Base-by-base conservation (phyloP, 768 basidiomycete species). In the Agaricus subrufescens region DNA sequence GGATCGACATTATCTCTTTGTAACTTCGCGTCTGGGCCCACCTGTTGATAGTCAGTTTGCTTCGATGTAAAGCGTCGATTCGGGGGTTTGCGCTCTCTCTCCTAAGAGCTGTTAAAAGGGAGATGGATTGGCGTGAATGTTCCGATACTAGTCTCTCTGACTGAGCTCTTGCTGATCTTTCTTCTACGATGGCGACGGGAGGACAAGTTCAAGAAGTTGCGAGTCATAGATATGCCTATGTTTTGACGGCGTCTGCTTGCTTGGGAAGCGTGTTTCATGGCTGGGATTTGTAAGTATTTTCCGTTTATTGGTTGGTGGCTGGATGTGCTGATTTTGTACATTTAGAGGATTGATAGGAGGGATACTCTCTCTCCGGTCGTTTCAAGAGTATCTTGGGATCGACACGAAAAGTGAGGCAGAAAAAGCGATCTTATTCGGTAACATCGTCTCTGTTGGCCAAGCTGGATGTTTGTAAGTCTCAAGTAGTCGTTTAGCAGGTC, bases 201-300 rank as follows among this genome's bases (percentile, higher is more conserved):
- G 53, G 54, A 0, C 60, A 59, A 25, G 55, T 75, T 15, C 52
- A 63, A 3, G 54, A 66, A 7, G 12, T 71, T 19, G 61, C 61
- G 26, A 66, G 62, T 34, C 71, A 74, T 60, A 71, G 74, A 45
- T 78, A 79, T 66, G 76, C 78, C 2, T 80, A 80, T 56, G 52
- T 69, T 3, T 69, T 81, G 15, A 71, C 79, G 6, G 50, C 69
- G 15, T 77, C 77, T 11, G 79, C 76, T 0, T 65, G 76, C 1
- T 70, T 77, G 70, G 79, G 77, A 9, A 76, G 75, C 39, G 71
- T 80, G 19, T 79, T 78, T 67, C 78, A 67, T 48, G 79, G 77
- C 15, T 78, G 77, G 75, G 78, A 82, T 54, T 71, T 72, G 71
- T 69, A 50, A 50, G 66, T 62, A 4, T 48, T 40, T 46, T 15